A percentile compares a stretch with the other conserved stretches of the same genome.
Evolutionary conservation across 768 basidiomycete species (phyloP).

Genomic region (Crepidotus variabilis): DNA sequence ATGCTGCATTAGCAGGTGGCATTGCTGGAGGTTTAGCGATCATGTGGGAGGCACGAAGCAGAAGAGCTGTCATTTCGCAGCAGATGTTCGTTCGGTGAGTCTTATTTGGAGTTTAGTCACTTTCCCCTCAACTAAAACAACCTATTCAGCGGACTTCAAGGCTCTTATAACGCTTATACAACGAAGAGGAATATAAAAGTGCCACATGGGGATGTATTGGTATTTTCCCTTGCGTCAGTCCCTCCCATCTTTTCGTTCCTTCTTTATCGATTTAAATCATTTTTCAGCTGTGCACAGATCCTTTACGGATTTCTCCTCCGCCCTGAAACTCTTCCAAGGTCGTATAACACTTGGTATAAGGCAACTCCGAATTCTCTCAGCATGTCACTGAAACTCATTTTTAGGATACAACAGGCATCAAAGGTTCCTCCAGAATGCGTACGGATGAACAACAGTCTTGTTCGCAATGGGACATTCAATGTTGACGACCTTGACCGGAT

Average conservation of each 20-base stretch:
- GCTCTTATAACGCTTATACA: conserved; percentile 79
- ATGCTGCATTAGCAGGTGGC: conserved; percentile 75
- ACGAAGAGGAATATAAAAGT: conserved; percentile 62
- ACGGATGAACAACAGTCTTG: conserved; percentile 56
- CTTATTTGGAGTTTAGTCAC: background rate
- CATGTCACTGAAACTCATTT: background rate
- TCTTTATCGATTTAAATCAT: background rate
- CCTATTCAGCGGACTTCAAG: conserved; percentile 73
- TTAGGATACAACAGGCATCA: conserved; percentile 70
- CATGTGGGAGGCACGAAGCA: conserved; percentile 67
- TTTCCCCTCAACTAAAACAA: background rate
- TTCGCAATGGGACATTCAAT: conserved; percentile 55
- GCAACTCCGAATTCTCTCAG: background rate
- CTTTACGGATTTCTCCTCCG: conserved; percentile 73
- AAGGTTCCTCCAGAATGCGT: conserved; percentile 59
- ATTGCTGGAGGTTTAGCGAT: conserved; percentile 71
- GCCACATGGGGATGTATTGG: conserved; percentile 79
- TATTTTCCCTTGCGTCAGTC: conserved; percentile 72
- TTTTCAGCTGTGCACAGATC: conserved; percentile 75
- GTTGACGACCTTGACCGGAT: conserved; percentile 53
- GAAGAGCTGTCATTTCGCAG: conserved; percentile 71
- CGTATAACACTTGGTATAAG: conserved; percentile 69
- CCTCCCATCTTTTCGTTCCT: background rate
- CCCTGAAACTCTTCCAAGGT: conserved; percentile 80
- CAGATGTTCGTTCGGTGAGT: conserved; percentile 85